A percentile compares a stretch with the other conserved stretches of the same genome.
Evolutionary conservation across 1,284 basidiomycete species (phyloP).

Genomic region (Leccinum pallidistipes): DNA sequence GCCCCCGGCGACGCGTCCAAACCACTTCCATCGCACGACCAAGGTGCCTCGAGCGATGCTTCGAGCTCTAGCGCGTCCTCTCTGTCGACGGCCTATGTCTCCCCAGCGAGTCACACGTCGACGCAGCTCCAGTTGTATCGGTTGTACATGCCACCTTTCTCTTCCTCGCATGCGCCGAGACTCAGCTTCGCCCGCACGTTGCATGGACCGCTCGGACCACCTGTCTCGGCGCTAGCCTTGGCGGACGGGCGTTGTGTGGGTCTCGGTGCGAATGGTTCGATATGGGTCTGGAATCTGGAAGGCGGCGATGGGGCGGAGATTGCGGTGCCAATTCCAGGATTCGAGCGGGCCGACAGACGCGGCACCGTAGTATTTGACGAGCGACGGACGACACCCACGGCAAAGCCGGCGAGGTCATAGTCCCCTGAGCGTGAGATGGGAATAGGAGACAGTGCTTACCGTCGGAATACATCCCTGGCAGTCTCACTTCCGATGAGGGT

Average conservation of each 20-base stretch:
- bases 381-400: conserved; percentile 40
- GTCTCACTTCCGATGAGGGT: conserved; percentile 98
- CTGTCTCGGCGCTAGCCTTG: conserved; percentile 65
- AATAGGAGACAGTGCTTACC: conserved; percentile 48
- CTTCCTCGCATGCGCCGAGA: conserved; percentile 50
- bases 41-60: conserved; percentile 18
- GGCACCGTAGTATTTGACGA: conserved; percentile 72
- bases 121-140: conserved; percentile 71
- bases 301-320: conserved; percentile 63
- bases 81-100: conserved; percentile 32
- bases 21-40: conserved; percentile 5
- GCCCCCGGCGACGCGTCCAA: conserved; percentile 51
- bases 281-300: conserved; percentile 86
- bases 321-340: conserved; percentile 29
- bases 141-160: conserved; percentile 56
- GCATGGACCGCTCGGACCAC: conserved; percentile 58
- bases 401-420: too few species aligned
- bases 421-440: too few species aligned
- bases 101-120: conserved; percentile 45
- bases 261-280: conserved; percentile 62
- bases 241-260: conserved; percentile 81
- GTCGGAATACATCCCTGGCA: conserved; percentile 92
- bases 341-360: conserved; percentile 23
- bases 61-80: conserved; percentile 28
- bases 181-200: conserved; percentile 71